phyloP scores from a whole-genome alignment of 371 early-diverging fungal genomes.

The Blakeslea trispora region DNA sequence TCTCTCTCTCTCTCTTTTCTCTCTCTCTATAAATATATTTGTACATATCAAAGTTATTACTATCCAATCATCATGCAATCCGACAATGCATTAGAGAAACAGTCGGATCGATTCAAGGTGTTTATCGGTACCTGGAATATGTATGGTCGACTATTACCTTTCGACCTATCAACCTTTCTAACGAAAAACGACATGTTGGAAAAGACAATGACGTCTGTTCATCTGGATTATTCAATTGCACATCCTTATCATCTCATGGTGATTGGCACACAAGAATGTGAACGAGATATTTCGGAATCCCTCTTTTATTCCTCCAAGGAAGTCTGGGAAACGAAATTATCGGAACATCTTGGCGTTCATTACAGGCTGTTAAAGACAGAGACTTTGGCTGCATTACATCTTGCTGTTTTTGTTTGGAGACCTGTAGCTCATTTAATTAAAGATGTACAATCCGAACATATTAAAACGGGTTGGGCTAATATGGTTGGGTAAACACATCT shows the following conservation, averaged over 20 bases:
- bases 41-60: no score
- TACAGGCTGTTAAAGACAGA: conserved; percentile 62
- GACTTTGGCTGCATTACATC: conserved; percentile 68
- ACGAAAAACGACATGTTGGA: conserved; percentile 21
- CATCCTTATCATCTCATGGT: conserved; percentile 68
- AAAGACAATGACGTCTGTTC: conserved; percentile 3
- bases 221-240: conserved; percentile 20
- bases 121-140: conserved; percentile 81
- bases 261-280: conserved; percentile 80
- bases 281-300: conserved; percentile 61
- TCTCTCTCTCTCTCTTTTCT: conserved; percentile 1
- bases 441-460: conserved; percentile 37
- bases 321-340: conserved; percentile 61
- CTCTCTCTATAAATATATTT: neutral
- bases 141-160: conserved; percentile 62
- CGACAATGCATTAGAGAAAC: neutral
- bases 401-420: conserved; percentile 70
- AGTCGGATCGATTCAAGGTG: conserved; percentile 50
- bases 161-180: conserved; percentile 36
- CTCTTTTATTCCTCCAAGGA: conserved; percentile 64
- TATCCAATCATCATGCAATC: no score
- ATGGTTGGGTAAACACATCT: conserved; percentile 34
- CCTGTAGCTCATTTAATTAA: conserved; percentile 53
- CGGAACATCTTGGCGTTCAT: conserved; percentile 44
- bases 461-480: conserved; percentile 44